Base-by-base conservation (phyloP, 2,329 filamentous ascomycete species). In the Coniochaeta hoffmannii region DNA sequence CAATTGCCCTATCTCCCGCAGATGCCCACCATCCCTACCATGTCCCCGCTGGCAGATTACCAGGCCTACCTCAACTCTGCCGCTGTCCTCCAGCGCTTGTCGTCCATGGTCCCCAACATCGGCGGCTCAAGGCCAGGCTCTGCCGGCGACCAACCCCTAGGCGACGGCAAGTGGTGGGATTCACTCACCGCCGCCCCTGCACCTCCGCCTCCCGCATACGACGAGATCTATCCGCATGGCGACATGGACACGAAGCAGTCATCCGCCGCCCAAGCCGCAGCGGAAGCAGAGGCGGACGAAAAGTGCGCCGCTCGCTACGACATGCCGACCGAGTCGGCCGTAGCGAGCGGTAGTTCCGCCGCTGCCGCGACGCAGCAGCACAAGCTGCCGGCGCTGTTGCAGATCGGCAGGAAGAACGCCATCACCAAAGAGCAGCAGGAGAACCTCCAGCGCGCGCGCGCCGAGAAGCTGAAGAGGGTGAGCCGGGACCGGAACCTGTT, bases 51-150 rank as follows among this genome's bases (percentile, higher is more conserved):
- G 55, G 83, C 86, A 11, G 85, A 87, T 61, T 92, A 92, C 65
- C 88, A 92, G 67, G 82, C 82, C 1, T 83, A 88, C 66, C 66
- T 83, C 17, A 77, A 77, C 59, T 72, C 76, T 56, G 68, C 74
- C 15, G 83, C 83, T 2, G 83, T 89, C 69, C 83, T 89, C 72
- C 84, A 86, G 59, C 82, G 86, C 53, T 86, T 91, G 61, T 87
- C 84, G 57, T 86, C 87, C 50, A 71, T 90, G 32, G 85, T 91
- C 62, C 86, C 87, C n/a, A 80, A 85, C 59, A 82, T 85, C 64
- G 73, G 74, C 53, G 73, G 71, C 24, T 68, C 73, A 32, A 74
- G 79, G 51, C 78, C 82, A 5, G 78, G 72, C 19, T 75, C 77
- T 2, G 70, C 76, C 5, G 71, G 65, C 15, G 70, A 71, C 30